Evolutionary conservation across 2,329 filamentous ascomycete species (phyloP).

Genomic region (Colletotrichum falcatum): DNA sequence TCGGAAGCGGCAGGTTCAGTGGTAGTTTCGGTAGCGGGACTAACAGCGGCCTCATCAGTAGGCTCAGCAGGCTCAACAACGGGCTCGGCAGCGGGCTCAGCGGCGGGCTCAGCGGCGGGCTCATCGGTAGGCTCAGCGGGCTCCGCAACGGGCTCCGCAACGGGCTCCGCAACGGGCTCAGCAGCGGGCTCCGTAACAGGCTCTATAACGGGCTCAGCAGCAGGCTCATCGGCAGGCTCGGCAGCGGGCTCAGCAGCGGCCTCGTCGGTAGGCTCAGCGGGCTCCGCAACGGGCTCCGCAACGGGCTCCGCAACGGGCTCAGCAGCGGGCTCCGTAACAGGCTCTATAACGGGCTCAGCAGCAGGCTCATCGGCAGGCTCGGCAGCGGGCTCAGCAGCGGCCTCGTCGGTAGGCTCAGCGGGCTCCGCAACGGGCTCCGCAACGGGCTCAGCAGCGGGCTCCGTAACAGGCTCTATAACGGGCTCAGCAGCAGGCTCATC

Average conservation of each 20-base stretch:
- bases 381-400: background rate
- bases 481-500: background rate
- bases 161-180: background rate
- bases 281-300: background rate
- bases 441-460: background rate
- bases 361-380: background rate
- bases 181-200: background rate
- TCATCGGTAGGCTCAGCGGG: too few relatives aligned
- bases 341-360: background rate
- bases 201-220: background rate
- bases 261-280: background rate
- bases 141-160: too few relatives aligned
- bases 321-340: background rate
- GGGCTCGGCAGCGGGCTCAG: too few relatives aligned
- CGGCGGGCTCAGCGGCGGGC: background rate
- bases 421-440: background rate
- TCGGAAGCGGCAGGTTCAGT: background rate
- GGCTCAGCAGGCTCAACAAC: too few relatives aligned
- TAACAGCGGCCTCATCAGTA: background rate
- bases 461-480: background rate
- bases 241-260: background rate
- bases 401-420: background rate
- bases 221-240: background rate
- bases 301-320: conserved; percentile 4
- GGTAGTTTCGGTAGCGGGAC: background rate